Evolutionary conservation across 176 grass and related monocot species (phyloP), one percentile per base, ranked within the genome.

Genomic region (Eragrostis curvula): DNA sequence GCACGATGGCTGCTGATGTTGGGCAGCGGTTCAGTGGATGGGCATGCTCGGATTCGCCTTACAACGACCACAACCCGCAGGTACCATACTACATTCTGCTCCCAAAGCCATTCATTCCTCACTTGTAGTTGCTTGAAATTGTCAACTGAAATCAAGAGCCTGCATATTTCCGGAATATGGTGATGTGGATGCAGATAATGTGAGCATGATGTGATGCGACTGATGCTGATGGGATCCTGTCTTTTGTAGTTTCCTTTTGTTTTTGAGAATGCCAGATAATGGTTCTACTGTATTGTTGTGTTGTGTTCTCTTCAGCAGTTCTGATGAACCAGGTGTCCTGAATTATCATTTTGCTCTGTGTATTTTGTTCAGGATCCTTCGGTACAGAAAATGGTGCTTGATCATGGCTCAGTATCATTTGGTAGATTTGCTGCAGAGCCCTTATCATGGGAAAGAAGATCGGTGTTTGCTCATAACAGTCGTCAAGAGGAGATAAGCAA

Each of bases 371-470:
- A 93, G 89, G 85, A 90, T 66, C 76, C 58, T 47, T 83, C 86
- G 15, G 61, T 87, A 77, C 80, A 90, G 41, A 61, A 96, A 87
- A 91, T 96, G 90, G 36, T 89, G n/a, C 75, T 71, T 70, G 78
- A 90, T 68, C 94, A 97, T 84, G 91, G 89, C 0, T 94, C 91
- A 18, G 86, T 92, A 39, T 97, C 94, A 29, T 97, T 97, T 69
- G 94, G 94, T 65, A 93, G 89, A 47, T 97, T 88, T 81, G 91
- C 84, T 66, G 20, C 75, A 18, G 94, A 94, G 28, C 71, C 91
- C 13, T 82, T 97, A 42, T 92, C 91, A 55, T 97, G 94, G 94
- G 94, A 97, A 48, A 97, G 82, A 39, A 87, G 85, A 41, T 97
- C 94, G 18, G 81, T 90, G 9, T 97, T 97, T 85, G 86, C 42